Evolutionary conservation across 208 protist species (phyloP), one percentile per base, ranked within the genome.

Genomic region (Crithidia sp.): DNA sequence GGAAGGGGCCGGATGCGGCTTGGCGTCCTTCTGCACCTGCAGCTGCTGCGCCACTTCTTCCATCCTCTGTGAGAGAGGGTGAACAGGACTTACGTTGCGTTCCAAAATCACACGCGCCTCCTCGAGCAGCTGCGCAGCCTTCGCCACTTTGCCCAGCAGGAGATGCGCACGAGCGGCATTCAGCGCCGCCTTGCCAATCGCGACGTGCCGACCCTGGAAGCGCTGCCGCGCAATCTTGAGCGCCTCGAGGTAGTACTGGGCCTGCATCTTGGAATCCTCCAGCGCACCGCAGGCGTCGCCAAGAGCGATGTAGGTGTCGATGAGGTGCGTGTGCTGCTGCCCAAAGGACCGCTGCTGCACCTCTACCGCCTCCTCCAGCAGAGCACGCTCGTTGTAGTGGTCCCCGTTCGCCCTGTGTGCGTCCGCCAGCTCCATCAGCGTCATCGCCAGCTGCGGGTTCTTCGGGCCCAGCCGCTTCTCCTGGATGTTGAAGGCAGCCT

Each of bases 341-440:
- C 90, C 93, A 83, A 95, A 91, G 37, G 89, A 81, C n/a, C 89
- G 83, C 65, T 86, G 82, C 82, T 97, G 93, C 50, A 95, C 67
- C 47, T 87, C 79, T 52, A 95, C 77, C 47, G 93, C 85, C 61
- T 82, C 78, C 65, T 97, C 90, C 41, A 97, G 76, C 55, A 88
- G 68, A 10, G 88, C 87, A 63, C 88, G 89, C 64, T 86, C 78
- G 52, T 84, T 89, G 64, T 86, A 84, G 68, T 91, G 75, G 62
- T 97, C 83, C 56, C 69, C 71, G 73, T 93, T 92, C 40, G 78
- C 86, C 9, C 70, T 76, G 79, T 95, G 75, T 45, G 89, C 88
- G 39, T 74, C 79, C 12, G 92, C 90, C 17, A 96, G 69, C 41
- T 94, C 86, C 39, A 95, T 67, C 16, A 93, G 78, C 7, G 86